Evolutionary conservation across 1,284 basidiomycete genomes (phyloP).

Genomic region (Mycena citricolor): DNA sequence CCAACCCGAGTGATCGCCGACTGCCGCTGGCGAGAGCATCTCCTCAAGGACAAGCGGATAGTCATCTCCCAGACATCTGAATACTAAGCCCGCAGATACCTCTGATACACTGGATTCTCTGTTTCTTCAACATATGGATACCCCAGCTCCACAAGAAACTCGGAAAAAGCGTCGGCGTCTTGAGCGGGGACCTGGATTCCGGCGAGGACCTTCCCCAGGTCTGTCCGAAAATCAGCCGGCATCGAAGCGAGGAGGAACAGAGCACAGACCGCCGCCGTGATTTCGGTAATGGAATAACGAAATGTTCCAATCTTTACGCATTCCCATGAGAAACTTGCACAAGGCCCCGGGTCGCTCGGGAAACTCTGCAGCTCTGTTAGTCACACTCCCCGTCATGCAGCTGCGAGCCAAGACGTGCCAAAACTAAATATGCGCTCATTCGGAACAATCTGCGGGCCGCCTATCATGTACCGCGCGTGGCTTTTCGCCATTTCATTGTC

Average conservation of each 20-base stretch:
- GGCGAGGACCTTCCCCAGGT: constrained; percentile 88
- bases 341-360: constrained; percentile 94
- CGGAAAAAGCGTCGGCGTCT: constrained; percentile 67
- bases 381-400: constrained; percentile 5
- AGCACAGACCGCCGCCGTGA: constrained; percentile 84
- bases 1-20: too few species aligned
- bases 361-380: constrained; percentile 65
- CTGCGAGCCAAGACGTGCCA: constrained; percentile 32
- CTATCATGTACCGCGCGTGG: constrained; percentile 93
- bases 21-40: too few species aligned
- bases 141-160: constrained; percentile 76
- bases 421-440: constrained; percentile 94
- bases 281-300: constrained; percentile 97
- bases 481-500: constrained; percentile 96
- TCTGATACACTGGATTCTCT: constrained; percentile 81
- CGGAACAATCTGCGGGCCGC: constrained; percentile 73
- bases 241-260: constrained; percentile 1
- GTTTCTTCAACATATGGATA: constrained; percentile 96
- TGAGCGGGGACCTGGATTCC: constrained; percentile 87
- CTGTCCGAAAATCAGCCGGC: constrained; percentile 41
- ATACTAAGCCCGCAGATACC: constrained; percentile 49
- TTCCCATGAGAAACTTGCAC: constrained; percentile 81
- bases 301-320: constrained; percentile 91
- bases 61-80: too few species aligned
- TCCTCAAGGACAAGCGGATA: too few species aligned